Base-by-base conservation (phyloP, 2,329 filamentous ascomycete genomes). In the Hypoxylon sp. region DNA sequence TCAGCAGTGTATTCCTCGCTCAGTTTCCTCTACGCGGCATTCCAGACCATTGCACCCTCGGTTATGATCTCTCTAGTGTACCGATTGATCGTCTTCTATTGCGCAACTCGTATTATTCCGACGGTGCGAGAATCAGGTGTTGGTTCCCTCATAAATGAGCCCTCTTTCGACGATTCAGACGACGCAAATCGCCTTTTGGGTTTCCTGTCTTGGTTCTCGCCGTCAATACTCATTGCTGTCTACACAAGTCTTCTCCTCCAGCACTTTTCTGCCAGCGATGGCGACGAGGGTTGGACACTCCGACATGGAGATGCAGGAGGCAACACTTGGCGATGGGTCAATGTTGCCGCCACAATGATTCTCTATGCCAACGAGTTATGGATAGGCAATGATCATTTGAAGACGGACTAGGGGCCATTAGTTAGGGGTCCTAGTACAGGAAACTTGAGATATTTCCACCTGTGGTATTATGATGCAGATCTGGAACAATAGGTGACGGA, bases 191-290 rank as follows among this genome's bases (percentile, higher is more conserved):
- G 90, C 72, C 83, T 97, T 5, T 82, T 98, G 14, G 93, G 91
- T 0, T 88, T 98, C 70, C 83, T 98, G 43, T 96, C 91, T 73
- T 98, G 94, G 89, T 98, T 98, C 81, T 96, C 93, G 17, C 95
- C 96, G 0, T 97, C 93, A 23, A 97, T 98, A 61, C 85, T 99
- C 60, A 95, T 99, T 67, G 92, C 96, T 3, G 94, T 98, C 30
- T 99, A 99, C 80, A 99, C 96, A 1, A 98, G 94, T 80, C 82
- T 99, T 55, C 82, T 99, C 34, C 91, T 98, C 83, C 96, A 98
- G 79, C 96, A 99, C 79, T 98, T 99, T 76, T 92, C 93, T 4
- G 91, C 92, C 10, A 91, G 85, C 57, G 88, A 91, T 68, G 89
- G 88, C 1, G 87, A 87, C 2, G 88, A 87, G 59, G 88, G 94